These are phyloP conservation scores for Fomitopsis pulvina DNA, from an alignment of 768 basidiomycete species.

Conservation along the genomic window DNA sequence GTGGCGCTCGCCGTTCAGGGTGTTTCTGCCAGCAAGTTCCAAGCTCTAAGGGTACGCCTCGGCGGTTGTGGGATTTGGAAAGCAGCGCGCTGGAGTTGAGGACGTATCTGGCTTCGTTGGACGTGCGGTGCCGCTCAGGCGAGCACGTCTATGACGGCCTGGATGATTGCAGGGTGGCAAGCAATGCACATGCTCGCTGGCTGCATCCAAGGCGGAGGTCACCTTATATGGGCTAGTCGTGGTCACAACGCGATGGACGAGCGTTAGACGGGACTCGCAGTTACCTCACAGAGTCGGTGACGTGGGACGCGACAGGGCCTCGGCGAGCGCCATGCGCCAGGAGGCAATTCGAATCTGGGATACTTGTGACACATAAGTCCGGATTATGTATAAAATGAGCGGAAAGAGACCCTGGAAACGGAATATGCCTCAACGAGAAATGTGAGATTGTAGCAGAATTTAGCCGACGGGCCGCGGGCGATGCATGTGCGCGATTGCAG, in stretches of 20 bases:
- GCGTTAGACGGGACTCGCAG: not conserved
- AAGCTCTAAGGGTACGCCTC: not conserved
- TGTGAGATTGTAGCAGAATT: not conserved
- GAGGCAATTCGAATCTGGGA: not conserved
- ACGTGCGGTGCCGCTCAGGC: not conserved
- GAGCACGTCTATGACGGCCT: too few relatives aligned
- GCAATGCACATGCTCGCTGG: not conserved
- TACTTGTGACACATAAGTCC: not conserved
- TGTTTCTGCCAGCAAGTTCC: not conserved
- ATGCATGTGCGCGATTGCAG: not conserved
- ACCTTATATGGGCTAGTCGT: conserved; percentile 3
- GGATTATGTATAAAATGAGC: not conserved
- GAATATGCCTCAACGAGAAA: not conserved
- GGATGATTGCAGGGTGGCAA: too few relatives aligned
- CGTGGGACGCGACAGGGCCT: conserved; percentile 1
- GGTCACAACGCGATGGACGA: conserved; percentile 3
- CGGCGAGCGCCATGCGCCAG: not conserved
- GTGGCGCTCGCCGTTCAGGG: not conserved
- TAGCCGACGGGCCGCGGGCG: not conserved
- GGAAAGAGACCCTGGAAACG: not conserved
- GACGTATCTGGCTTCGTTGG: not conserved
- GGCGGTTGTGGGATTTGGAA: not conserved
- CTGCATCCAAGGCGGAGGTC: not conserved
- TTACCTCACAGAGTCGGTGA: conserved; percentile 2
- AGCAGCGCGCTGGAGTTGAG: too few relatives aligned